Evolutionary conservation across 2,329 filamentous ascomycete species (phyloP).

Genomic region (Alternaria atra): DNA sequence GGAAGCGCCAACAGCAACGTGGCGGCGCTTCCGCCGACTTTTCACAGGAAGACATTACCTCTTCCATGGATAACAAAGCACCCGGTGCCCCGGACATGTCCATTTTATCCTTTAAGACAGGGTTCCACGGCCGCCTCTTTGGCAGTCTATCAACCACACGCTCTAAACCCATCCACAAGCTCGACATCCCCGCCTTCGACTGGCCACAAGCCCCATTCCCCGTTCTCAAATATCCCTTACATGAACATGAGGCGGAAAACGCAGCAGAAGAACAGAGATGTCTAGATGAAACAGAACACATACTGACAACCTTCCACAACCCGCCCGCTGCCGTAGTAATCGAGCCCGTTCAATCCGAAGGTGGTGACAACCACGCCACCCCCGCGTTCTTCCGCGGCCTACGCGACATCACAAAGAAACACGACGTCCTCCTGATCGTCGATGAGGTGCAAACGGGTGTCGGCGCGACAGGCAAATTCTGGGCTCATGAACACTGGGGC

Average conservation of each 20-base stretch:
- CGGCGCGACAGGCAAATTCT: constrained; percentile 92
- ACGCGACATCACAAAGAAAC: constrained; percentile 78
- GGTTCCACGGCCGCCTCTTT: constrained; percentile 90
- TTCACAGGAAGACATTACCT: constrained; percentile 76
- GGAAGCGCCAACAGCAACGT: constrained; percentile 80
- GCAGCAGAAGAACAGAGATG: constrained; percentile 81
- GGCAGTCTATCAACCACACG: constrained; percentile 87
- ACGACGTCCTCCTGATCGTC: constrained; percentile 85
- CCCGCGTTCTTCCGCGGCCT: constrained; percentile 87
- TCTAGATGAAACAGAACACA: constrained; percentile 81
- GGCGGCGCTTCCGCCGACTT: constrained; percentile 82
- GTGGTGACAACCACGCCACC: constrained; percentile 92
- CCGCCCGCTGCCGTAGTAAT: constrained; percentile 84
- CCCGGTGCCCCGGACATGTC: constrained; percentile 82
- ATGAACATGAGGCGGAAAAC: constrained; percentile 81
- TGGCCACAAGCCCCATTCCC: constrained; percentile 94
- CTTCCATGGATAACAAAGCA: constrained; percentile 80
- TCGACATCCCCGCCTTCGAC: constrained; percentile 94
- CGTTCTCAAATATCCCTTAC: constrained; percentile 83
- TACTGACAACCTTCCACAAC: constrained; percentile 80
- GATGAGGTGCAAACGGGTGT: constrained; percentile 95
- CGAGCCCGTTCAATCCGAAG: constrained; percentile 93
- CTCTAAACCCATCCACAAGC: constrained; percentile 92
- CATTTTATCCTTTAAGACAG: constrained; percentile 87
- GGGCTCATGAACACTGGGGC: constrained; percentile 96